phyloP scores from a whole-genome alignment of 345 rosid species.

The Eucalyptus polyanthemos region DNA sequence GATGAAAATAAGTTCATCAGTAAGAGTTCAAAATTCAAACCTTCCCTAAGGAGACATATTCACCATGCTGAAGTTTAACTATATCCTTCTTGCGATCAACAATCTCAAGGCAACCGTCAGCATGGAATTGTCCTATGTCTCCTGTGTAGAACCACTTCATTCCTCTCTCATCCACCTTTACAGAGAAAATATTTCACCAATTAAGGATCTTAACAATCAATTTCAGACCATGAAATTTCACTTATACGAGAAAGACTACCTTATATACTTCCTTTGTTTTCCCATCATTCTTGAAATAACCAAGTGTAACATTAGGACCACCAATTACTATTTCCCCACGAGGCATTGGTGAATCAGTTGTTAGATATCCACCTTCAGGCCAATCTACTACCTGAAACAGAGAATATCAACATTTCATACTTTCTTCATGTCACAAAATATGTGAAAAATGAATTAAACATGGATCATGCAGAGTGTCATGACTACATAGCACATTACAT shows the following conservation, averaged over 20 bases:
- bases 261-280: slow-evolving; percentile 84
- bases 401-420: background rate
- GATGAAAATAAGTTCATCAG: background rate
- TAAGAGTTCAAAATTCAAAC: slow-evolving; percentile 15
- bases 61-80: slow-evolving; percentile 97
- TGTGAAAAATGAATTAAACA: background rate
- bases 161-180: slow-evolving; percentile 86
- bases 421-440: background rate
- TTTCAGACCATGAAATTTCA: background rate
- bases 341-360: slow-evolving; percentile 69
- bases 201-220: background rate
- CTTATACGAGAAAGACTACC: slow-evolving; percentile 20
- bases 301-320: slow-evolving; percentile 85
- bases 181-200: background rate
- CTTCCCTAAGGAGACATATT: slow-evolving; percentile 96
- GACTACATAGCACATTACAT: background rate
- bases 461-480: background rate
- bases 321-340: slow-evolving; percentile 97
- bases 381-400: slow-evolving; percentile 81
- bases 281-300: slow-evolving; percentile 87
- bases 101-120: slow-evolving; percentile 98
- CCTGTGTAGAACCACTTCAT: slow-evolving; percentile 99
- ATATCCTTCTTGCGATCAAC: slow-evolving; percentile 95
- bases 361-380: slow-evolving; percentile 90
- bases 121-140: slow-evolving; percentile 82